Evolutionary conservation across 106 monocot species (phyloP).

Genomic region (Posidonia australis): DNA sequence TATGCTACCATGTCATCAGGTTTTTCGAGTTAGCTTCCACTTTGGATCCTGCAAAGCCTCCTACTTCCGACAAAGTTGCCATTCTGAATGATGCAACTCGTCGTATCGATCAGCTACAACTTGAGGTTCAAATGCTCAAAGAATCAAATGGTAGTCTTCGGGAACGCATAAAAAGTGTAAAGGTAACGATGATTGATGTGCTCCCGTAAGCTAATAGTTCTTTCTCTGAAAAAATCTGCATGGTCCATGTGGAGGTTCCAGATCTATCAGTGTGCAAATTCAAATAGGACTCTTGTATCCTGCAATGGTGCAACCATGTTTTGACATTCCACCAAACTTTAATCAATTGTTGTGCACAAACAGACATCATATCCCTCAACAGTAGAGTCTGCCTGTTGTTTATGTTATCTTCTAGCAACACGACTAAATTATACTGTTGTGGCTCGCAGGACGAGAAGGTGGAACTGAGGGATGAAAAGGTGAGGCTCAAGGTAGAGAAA

Average conservation of each 20-base stretch:
- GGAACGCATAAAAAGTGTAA: conserved; percentile 44
- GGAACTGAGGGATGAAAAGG: conserved; percentile 66
- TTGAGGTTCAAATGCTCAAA: conserved; percentile 43
- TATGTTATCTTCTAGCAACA: too few relatives aligned
- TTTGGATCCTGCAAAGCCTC: conserved; percentile 53
- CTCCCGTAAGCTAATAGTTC: background rate
- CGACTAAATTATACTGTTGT: too few relatives aligned
- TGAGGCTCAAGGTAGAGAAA: conserved; percentile 61
- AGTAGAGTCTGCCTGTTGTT: too few relatives aligned
- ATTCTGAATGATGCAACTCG: conserved; percentile 46
- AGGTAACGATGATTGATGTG: conserved; percentile 20
- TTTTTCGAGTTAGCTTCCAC: conserved; percentile 54
- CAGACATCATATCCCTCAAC: too few relatives aligned
- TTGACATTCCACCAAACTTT: too few relatives aligned
- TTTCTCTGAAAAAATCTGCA: background rate
- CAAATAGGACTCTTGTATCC: too few relatives aligned
- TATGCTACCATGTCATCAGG: conserved; percentile 14
- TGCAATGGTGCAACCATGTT: too few relatives aligned
- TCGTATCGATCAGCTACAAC: conserved; percentile 40
- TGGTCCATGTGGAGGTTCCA: too few relatives aligned
- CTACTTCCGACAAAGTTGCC: conserved; percentile 43
- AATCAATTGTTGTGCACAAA: too few relatives aligned
- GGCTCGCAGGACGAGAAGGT: conserved; percentile 54
- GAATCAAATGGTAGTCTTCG: conserved; percentile 50
- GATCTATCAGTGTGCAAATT: too few relatives aligned